Base-by-base conservation (phyloP, 768 basidiomycete genomes). In the Leccinum obscurum region DNA sequence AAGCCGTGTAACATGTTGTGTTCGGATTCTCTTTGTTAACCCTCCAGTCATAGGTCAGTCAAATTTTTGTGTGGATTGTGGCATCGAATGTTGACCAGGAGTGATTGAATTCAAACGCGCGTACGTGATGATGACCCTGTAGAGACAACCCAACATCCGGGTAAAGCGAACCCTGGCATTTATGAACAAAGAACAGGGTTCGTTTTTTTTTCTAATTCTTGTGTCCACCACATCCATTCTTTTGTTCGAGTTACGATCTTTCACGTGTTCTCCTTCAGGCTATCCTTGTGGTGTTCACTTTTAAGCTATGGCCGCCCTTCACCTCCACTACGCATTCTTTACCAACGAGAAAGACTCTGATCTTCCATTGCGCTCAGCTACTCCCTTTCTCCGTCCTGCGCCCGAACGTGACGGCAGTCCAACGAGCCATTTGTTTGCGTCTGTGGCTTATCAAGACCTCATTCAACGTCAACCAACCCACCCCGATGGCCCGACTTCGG, bases 241-340 rank as follows among this genome's bases (percentile, higher is more conserved):
- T 54, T 62, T 32, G 28, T 52, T 44, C 13, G 20, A 56, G 64
- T 69, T 28, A 71, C 60, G 53, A 57, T 60, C 61, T 39, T 60
- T 64, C 58, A 58, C 54, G 58, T 46, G 46, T 44, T 41, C 4
- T 37, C 46, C 46, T 54, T 9, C 37, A 67, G 65, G 60, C 51
- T 46, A 34, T 35, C 24, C 57, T 58, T 56, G 59, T 56, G 53
- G 41, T 71, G 26, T 49, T 74, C 64, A 48, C 60, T 55, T 51
- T 52, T 44, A 50, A 58, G 24, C 39, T 17, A 89, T 89, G 87
- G 81, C 85, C 57, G 84, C 83, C 55, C 70, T 86, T 55, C 80
- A 82, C 69, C 78, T 86, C 54, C 85, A 87, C 72, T 81, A 84
- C 66, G 76, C 81, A 34, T 67, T 84, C 57, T 81, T 82, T 70